Evolutionary conservation across 2,329 filamentous ascomycete species (phyloP).

Genomic region (Sporothrix protearum): DNA sequence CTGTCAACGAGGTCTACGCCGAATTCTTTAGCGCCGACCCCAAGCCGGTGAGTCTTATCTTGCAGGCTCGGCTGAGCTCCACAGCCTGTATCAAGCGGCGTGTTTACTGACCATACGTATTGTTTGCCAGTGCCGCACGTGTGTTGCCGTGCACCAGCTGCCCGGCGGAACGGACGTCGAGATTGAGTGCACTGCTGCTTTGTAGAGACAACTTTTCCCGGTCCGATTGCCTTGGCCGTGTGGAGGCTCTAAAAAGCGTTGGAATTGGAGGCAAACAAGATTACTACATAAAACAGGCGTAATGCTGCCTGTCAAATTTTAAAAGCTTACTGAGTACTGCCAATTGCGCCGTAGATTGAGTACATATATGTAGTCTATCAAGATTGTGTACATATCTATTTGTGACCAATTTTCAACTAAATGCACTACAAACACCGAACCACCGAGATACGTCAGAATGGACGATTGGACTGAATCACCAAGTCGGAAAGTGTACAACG

Average conservation of each 20-base stretch:
- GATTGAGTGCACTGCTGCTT: conserved; percentile 60
- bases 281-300: too few relatives aligned
- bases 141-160: conserved; percentile 69
- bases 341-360: too few relatives aligned
- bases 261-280: too few relatives aligned
- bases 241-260: background rate
- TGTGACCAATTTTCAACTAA: background rate
- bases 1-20: conserved; percentile 55
- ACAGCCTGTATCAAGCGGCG: background rate
- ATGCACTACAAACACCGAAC: background rate
- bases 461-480: background rate
- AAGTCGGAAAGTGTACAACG: background rate
- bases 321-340: too few relatives aligned
- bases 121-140: conserved; percentile 50
- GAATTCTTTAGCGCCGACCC: conserved; percentile 45
- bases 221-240: background rate
- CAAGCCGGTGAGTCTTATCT: conserved; percentile 43
- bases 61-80: background rate
- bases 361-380: background rate
- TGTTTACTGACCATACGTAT: background rate
- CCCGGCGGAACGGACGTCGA: conserved; percentile 69
- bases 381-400: background rate
- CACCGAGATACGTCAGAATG: background rate
- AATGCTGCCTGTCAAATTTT: too few relatives aligned
- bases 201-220: background rate